A percentile compares a stretch with the other conserved stretches of the same genome.
Conservation (phyloP, 805 yeast genomes). For the Candida saitoana region DNA sequence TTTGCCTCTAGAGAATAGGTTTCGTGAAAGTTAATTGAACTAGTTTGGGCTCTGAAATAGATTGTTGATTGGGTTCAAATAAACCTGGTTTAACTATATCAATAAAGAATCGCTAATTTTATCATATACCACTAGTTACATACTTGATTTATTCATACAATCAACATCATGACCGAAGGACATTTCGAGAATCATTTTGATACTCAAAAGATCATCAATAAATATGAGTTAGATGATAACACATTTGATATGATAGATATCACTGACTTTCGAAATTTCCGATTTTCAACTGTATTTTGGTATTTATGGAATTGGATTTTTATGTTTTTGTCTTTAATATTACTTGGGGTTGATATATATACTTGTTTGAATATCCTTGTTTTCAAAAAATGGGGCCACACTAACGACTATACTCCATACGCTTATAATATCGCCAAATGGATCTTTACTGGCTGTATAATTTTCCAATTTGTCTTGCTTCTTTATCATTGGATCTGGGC, state of each 20-base stretch:
- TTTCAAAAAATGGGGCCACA: conserved; percentile 63
- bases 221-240: conserved; percentile 31
- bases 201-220: conserved; percentile 7
- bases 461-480: conserved; percentile 59
- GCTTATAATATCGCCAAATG: conserved; percentile 55
- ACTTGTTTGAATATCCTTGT: conserved; percentile 73
- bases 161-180: conserved; percentile 1
- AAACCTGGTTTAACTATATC: neutral
- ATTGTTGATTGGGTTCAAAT: neutral
- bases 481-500: conserved; percentile 59
- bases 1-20: too few species aligned
- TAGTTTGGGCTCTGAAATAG: neutral
- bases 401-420: conserved; percentile 37
- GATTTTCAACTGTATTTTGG: conserved; percentile 39
- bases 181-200: conserved; percentile 1
- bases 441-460: conserved; percentile 79
- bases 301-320: conserved; percentile 42
- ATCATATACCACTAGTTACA: neutral
- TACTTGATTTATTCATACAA: neutral
- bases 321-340: conserved; percentile 51
- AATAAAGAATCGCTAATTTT: neutral
- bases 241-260: conserved; percentile 50
- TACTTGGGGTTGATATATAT: conserved; percentile 66
- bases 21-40: too few species aligned
- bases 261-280: conserved; percentile 43